Conservation (phyloP, 2,329 filamentous ascomycete genomes). For the Balansia obtecta region DNA sequence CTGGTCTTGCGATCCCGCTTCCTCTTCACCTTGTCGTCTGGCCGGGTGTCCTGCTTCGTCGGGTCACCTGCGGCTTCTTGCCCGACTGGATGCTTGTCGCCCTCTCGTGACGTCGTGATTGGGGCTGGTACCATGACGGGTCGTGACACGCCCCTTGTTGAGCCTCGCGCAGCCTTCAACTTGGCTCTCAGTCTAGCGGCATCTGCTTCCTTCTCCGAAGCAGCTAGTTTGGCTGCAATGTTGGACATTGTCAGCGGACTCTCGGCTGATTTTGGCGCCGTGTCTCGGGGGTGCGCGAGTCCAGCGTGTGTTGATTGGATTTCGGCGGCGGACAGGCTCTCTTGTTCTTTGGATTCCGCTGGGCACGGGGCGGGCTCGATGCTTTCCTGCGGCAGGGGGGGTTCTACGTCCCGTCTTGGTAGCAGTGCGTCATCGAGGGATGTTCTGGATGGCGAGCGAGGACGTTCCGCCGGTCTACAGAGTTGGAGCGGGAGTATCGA, state of each 20-base stretch:
- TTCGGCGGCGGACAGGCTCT: too few relatives aligned
- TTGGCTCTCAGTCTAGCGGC: slow-evolving; percentile 51
- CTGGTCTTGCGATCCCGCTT: slow-evolving; percentile 40
- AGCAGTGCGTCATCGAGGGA: slow-evolving; percentile 24
- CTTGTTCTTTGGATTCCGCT: neutral
- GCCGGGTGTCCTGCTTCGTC: slow-evolving; percentile 13
- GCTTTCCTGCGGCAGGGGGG: neutral
- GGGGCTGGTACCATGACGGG: slow-evolving; percentile 10
- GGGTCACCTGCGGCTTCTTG: slow-evolving; percentile 16
- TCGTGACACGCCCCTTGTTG: slow-evolving; percentile 19
- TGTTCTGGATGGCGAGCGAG: slow-evolving; percentile 16
- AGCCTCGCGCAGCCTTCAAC: slow-evolving; percentile 38
- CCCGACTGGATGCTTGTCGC: neutral
- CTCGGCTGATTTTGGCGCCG: slow-evolving; percentile 26
- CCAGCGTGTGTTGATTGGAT: neutral
- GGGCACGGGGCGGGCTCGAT: slow-evolving; percentile 1
- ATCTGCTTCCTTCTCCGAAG: slow-evolving; percentile 51
- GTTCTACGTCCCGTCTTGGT: slow-evolving; percentile 11
- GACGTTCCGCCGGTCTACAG: slow-evolving; percentile 6
- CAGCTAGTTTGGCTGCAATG: slow-evolving; percentile 51
- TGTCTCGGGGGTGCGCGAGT: too few relatives aligned
- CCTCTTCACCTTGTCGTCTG: slow-evolving; percentile 23
- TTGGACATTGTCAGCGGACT: slow-evolving; percentile 48
- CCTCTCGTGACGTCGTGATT: neutral
- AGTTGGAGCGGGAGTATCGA: slow-evolving; percentile 2